These are phyloP conservation scores for Aspergillus sojae DNA, from an alignment of 2,329 filamentous ascomycete genomes.

Conservation along the genomic window DNA sequence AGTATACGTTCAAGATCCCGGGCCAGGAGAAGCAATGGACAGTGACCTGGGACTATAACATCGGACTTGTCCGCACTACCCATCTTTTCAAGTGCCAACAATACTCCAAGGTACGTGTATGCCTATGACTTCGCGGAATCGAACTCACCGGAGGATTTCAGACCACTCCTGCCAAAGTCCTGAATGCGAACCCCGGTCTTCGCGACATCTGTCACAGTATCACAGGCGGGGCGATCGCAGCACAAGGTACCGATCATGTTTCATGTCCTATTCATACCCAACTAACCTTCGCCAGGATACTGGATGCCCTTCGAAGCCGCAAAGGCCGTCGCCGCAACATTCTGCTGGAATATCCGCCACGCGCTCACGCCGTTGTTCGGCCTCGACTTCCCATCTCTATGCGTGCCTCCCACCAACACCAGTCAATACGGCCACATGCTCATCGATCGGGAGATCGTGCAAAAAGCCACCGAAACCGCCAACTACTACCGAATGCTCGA, in stretches of 20 bases:
- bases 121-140: not conserved
- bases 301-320: conserved; percentile 94
- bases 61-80: conserved; percentile 90
- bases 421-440: conserved; percentile 68
- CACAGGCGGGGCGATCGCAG: conserved; percentile 85
- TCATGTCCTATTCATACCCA: conserved; percentile 33
- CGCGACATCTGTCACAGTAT: conserved; percentile 92
- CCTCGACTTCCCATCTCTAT: conserved; percentile 73
- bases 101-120: conserved; percentile 73
- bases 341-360: conserved; percentile 81
- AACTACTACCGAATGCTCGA: conserved; percentile 38
- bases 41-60: conserved; percentile 97
- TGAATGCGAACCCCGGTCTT: conserved; percentile 76
- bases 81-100: conserved; percentile 90
- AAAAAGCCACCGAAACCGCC: conserved; percentile 50
- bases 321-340: conserved; percentile 82
- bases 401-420: conserved; percentile 62
- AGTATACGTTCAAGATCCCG: conserved; percentile 78
- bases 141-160: conserved; percentile 41
- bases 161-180: conserved; percentile 86
- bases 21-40: conserved; percentile 68
- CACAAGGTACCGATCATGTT: conserved; percentile 68
- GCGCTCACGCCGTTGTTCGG: conserved; percentile 92
- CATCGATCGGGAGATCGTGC: conserved; percentile 62
- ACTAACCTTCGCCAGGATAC: conserved; percentile 65